phyloP scores from a whole-genome alignment of 139 green algal genomes.

The Desmodesmus armatus region DNA sequence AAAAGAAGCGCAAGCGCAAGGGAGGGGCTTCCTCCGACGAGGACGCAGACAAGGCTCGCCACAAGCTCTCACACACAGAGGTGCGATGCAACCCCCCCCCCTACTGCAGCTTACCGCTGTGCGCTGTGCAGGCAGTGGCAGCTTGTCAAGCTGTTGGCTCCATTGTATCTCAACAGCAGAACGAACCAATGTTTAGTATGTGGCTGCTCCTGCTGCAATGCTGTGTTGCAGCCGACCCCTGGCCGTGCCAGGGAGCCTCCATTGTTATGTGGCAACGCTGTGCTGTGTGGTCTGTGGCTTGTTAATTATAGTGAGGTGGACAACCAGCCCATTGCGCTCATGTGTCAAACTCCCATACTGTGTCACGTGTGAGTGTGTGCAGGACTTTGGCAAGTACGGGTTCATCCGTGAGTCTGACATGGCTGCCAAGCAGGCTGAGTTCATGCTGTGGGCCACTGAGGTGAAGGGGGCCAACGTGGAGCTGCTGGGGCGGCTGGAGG shows the following conservation, averaged over 20 bases:
- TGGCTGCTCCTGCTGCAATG: too few species aligned
- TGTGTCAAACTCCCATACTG: too few species aligned
- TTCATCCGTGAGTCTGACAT: conserved; percentile 76
- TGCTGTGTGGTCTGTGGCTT: neutral
- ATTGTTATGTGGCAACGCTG: too few species aligned
- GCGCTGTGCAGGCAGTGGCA: too few species aligned
- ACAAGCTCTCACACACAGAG: conserved; percentile 27
- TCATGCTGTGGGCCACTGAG: conserved; percentile 85
- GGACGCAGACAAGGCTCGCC: conserved; percentile 1
- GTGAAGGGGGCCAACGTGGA: conserved; percentile 85
- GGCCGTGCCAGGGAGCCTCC: too few species aligned
- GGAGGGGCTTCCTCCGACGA: conserved; percentile 19
- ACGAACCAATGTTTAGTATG: too few species aligned
- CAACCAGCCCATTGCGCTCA: too few species aligned
- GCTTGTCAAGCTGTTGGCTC: too few species aligned
- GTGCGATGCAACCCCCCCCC: neutral
- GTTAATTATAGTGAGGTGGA: neutral
- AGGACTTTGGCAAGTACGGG: conserved; percentile 85
- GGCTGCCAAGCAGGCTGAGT: conserved; percentile 81
- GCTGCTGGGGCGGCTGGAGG: conserved; percentile 73
- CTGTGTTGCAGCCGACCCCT: too few species aligned
- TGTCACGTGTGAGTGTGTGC: neutral
- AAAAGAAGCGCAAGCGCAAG: conserved; percentile 50
- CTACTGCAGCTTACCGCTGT: too few species aligned
- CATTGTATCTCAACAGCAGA: too few species aligned